A percentile compares a stretch with the other conserved stretches of the same genome.
Conservation (phyloP, 495 filamentous ascomycete genomes). For the Aspergillus ellipticus region DNA sequence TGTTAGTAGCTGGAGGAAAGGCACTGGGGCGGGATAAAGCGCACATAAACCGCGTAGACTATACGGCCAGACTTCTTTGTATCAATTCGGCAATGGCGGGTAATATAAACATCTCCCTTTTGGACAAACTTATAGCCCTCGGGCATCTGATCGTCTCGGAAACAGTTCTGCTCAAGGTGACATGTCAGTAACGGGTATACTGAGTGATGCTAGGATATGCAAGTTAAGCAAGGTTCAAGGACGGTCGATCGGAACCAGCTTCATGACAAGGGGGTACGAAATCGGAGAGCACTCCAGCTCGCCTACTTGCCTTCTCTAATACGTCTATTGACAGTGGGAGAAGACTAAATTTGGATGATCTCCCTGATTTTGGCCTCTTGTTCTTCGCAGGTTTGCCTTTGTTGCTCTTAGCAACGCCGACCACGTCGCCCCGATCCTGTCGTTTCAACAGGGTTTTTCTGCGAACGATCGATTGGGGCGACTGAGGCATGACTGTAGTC, state of each 20-base stretch:
- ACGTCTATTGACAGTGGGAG: conserved; percentile 18
- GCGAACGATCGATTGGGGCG: conserved; percentile 11
- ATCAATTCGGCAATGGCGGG: conserved; percentile 42
- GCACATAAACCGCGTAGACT: conserved; percentile 45
- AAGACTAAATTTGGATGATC: conserved; percentile 11
- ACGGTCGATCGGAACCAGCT: not conserved
- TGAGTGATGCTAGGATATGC: conserved; percentile 6
- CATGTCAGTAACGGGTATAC: conserved; percentile 8
- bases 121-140: conserved; percentile 46
- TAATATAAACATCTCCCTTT: conserved; percentile 51
- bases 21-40: not conserved
- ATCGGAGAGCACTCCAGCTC: not conserved
- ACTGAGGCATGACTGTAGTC: not conserved
- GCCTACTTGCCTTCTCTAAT: conserved; percentile 18
- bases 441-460: conserved; percentile 4
- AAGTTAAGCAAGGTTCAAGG: conserved; percentile 9
- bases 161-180: conserved; percentile 27
- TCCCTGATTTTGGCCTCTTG: not conserved
- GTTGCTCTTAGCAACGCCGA: conserved; percentile 1
- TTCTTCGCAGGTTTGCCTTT: not conserved
- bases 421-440: not conserved
- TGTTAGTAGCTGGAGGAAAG: not conserved
- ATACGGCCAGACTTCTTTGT: conserved; percentile 37
- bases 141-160: conserved; percentile 20
- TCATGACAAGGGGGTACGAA: not conserved